Evolutionary conservation across 2,329 filamentous ascomycete genomes (phyloP).

Genomic region (Calonectria pseudoturangicola): DNA sequence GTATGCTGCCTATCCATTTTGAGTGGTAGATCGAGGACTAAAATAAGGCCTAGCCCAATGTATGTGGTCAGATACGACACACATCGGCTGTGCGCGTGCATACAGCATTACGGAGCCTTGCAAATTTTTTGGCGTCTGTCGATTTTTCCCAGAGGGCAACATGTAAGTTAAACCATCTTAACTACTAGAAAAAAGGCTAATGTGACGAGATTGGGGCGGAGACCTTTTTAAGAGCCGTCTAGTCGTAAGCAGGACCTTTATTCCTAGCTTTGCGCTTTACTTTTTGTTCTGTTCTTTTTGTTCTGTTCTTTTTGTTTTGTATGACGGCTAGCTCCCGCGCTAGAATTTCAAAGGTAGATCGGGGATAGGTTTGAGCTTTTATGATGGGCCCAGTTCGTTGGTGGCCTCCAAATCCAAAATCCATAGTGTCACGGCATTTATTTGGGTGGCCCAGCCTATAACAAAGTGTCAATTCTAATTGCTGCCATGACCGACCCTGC

Average conservation of each 20-base stretch:
- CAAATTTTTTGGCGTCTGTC: slow-evolving; percentile 60
- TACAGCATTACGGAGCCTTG: slow-evolving; percentile 57
- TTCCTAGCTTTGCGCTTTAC: background rate
- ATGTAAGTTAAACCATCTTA: slow-evolving; percentile 53
- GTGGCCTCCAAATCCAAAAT: background rate
- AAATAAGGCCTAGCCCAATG: slow-evolving; percentile 57
- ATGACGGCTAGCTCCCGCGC: background rate
- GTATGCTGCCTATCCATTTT: slow-evolving; percentile 48
- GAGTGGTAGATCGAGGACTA: slow-evolving; percentile 25
- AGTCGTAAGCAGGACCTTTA: background rate
- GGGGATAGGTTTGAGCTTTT: background rate
- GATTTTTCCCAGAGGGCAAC: slow-evolving; percentile 60
- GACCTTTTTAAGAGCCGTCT: slow-evolving; percentile 48
- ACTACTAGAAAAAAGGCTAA: background rate
- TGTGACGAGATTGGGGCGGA: slow-evolving; percentile 54
- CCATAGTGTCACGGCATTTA: too few species aligned
- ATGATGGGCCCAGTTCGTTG: background rate
- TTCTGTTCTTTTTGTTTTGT: background rate
- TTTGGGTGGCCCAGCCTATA: background rate
- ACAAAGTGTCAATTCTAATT: too few species aligned
- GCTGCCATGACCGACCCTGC: background rate
- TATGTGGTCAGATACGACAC: slow-evolving; percentile 59
- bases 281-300: background rate
- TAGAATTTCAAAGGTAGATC: background rate
- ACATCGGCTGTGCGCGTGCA: slow-evolving; percentile 59